Evolutionary conservation across 2,329 filamentous ascomycete species (phyloP).

Genomic region (Sordariomycetes sp.): DNA sequence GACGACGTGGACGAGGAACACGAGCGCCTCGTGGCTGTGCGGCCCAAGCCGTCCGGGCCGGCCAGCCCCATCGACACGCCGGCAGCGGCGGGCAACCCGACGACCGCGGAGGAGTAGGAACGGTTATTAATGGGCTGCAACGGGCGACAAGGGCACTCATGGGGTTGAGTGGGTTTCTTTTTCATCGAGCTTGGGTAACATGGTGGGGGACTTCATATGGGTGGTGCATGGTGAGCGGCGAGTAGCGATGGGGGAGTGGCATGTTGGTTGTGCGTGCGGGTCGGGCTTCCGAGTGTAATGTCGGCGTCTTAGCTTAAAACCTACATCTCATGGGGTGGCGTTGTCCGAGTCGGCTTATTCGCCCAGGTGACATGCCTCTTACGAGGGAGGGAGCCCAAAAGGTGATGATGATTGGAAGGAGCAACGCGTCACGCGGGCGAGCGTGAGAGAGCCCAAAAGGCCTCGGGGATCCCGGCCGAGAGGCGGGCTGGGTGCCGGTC

Average conservation of each 20-base stretch:
- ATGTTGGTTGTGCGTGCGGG: background rate
- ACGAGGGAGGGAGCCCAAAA: too few relatives aligned
- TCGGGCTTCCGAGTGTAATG: background rate
- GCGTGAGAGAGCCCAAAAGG: too few relatives aligned
- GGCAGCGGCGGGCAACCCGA: background rate
- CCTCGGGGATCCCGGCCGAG: too few relatives aligned
- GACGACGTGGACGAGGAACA: conserved; percentile 73
- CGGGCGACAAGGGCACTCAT: background rate
- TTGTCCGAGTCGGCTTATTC: background rate
- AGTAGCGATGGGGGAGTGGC: background rate
- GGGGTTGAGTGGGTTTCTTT: background rate
- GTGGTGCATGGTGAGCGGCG: background rate
- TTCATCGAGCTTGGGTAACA: background rate
- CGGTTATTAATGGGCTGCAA: background rate
- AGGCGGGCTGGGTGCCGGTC: too few relatives aligned
- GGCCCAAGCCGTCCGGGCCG: conserved; percentile 26
- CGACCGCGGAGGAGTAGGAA: background rate
- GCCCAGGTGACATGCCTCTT: too few relatives aligned
- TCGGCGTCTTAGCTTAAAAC: background rate
- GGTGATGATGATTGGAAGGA: too few relatives aligned
- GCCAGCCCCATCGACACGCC: conserved; percentile 8
- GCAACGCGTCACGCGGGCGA: too few relatives aligned
- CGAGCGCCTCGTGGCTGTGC: conserved; percentile 45
- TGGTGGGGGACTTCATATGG: background rate
- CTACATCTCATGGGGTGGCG: background rate